phyloP scores from a whole-genome alignment of 2,329 filamentous ascomycete genomes.

The Cryphonectria naterciae region DNA sequence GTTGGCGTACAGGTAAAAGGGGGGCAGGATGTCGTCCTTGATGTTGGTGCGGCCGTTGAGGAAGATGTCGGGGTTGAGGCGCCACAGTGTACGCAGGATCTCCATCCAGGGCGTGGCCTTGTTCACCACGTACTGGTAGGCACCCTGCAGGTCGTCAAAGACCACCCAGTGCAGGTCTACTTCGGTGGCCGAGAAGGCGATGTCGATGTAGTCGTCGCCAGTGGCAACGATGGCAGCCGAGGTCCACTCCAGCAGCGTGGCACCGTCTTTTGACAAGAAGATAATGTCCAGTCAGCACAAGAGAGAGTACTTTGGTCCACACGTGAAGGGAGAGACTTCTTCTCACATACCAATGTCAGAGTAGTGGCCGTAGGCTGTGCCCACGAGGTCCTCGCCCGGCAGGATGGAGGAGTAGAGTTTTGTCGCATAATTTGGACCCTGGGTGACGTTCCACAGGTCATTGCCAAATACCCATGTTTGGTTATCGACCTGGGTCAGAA shows the following conservation, averaged over 20 bases:
- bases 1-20: conserved; percentile 46
- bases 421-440: conserved; percentile 33
- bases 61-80: conserved; percentile 53
- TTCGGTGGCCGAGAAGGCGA: conserved; percentile 50
- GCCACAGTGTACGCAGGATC: conserved; percentile 55
- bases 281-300: neutral
- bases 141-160: conserved; percentile 51
- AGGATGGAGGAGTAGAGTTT: conserved; percentile 31
- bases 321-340: neutral
- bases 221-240: conserved; percentile 46
- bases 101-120: conserved; percentile 50
- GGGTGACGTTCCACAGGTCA: conserved; percentile 36
- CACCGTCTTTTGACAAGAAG: conserved; percentile 42
- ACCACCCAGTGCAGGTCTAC: conserved; percentile 59
- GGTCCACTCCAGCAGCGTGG: conserved; percentile 51
- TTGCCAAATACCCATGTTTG: conserved; percentile 40
- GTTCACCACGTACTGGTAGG: conserved; percentile 61
- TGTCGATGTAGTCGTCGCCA: conserved; percentile 45
- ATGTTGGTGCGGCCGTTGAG: conserved; percentile 49
- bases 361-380: conserved; percentile 39
- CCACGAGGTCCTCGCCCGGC: conserved; percentile 37
- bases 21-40: conserved; percentile 50
- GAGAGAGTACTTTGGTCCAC: no score
- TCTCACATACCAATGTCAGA: conserved; percentile 36
- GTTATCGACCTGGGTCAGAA: conserved; percentile 35